Base-by-base conservation (phyloP, 257 asterid genomes). In the Petunia axillaris region DNA sequence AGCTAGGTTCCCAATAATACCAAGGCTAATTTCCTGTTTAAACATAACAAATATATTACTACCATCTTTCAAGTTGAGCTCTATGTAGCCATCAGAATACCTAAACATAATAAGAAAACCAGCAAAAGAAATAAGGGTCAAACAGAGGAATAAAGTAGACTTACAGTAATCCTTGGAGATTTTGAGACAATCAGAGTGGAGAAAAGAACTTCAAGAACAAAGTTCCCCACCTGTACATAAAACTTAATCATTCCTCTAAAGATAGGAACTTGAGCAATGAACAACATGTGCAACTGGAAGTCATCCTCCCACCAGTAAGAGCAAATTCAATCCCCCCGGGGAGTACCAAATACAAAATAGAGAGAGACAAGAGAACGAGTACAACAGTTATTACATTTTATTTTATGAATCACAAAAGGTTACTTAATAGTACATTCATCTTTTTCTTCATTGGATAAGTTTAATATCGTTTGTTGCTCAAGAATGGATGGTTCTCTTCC, bases 1-100 rank as follows among this genome's bases (percentile, higher is more conserved):
- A 84, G 98, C 94, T 71, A 94, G 91, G 86, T 94, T 96, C 73
- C 98, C 98, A 65, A 92, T 88, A 46, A 96, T 94, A 81, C 99
- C 99, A 65, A 96, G 97, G 86, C 90, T 81, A 80, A 94, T 94
- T 89, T 96, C 99, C 99, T 96, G 91, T 53, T 66, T 83, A 81
- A 79, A 64, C n/a, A n/a, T 40, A 84, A 38, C 59, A 77, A 53
- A 50, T 25, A 43, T 57, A 37, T 41, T 41, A 4, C 46, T 76
- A 53, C 64, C 63, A 73, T 73, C 46, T 6, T 14, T 71, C 78
- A 50, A 73, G 1, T 52, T 73, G 46, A 73, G 78, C 50, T 39
- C 46, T 39, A 39, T 65, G 73, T 39, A 2, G 73, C 13, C 44
- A 50, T 52, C 62, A 48, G 76, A 64, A 67, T 8, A 52, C 50